Percentiles rank a stretch among this genome's conserved stretches.
phyloP scores from a whole-genome alignment of 208 protist species.

The Crithidia brevicula region DNA sequence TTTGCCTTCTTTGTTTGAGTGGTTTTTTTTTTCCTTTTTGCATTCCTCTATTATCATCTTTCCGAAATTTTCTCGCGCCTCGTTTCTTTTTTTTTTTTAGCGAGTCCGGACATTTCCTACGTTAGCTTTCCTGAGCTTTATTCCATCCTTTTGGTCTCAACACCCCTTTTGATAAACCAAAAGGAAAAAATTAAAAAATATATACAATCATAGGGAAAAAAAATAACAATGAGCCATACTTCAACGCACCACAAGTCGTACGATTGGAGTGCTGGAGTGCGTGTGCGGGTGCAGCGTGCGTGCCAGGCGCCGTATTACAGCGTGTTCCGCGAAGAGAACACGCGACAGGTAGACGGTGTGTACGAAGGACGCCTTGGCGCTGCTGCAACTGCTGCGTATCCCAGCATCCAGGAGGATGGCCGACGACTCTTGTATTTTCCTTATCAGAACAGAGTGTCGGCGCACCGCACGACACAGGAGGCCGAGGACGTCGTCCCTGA shows the following conservation, averaged over 20 bases:
- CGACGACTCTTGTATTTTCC: slow-evolving; percentile 47
- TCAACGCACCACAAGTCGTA: background rate
- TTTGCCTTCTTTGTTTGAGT: slow-evolving; percentile 16
- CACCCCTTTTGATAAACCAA: too few relatives aligned
- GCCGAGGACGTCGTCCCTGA: slow-evolving; percentile 6
- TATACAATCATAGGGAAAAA: too few relatives aligned
- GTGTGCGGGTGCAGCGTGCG: slow-evolving; percentile 47
- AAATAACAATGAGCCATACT: slow-evolving; percentile 8
- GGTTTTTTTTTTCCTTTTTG: too few relatives aligned
- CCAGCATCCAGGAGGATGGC: slow-evolving; percentile 30
- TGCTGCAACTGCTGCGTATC: background rate
- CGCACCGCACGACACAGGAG: slow-evolving; percentile 6
- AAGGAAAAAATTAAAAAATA: too few relatives aligned
- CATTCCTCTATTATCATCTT: too few relatives aligned
- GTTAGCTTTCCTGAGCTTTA: too few relatives aligned
- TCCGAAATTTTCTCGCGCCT: too few relatives aligned
- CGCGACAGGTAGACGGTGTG: slow-evolving; percentile 33
- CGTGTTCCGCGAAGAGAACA: slow-evolving; percentile 75
- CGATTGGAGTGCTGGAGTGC: slow-evolving; percentile 41
- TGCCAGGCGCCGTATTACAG: slow-evolving; percentile 60
- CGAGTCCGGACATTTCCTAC: too few relatives aligned
- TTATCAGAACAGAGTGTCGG: slow-evolving; percentile 32
- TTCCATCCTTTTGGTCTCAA: too few relatives aligned
- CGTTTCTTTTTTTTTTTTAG: too few relatives aligned
- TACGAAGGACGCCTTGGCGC: slow-evolving; percentile 26